Base-by-base conservation (phyloP, 192 early-diverging fungal species). In the Gaertneriomyces sp. region DNA sequence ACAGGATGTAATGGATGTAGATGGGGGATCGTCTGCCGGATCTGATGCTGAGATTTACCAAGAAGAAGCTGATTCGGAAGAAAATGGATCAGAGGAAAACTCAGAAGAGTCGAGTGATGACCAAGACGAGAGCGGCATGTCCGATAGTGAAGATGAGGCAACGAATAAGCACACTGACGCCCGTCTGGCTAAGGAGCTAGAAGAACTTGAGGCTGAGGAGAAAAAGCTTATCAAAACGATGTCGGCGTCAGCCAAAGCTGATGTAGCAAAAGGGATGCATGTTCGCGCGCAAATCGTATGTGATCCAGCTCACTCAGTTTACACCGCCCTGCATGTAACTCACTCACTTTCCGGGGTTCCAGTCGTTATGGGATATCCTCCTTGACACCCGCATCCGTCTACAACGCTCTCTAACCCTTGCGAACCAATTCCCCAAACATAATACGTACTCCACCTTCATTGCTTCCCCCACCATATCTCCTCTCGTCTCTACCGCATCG, bases 241-340 rank as follows among this genome's bases (percentile, higher is more conserved):
- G 63, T 83, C 90, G 38, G 81, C 89, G 70, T 85, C 84, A 16
- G 87, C 87, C 0, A 79, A 85, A 9, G 81, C 80, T 39, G 94
- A 96, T 67, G 78, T 92, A 17, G 92, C 92, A 72, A 97, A 97
- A 66, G 96, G 95, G 38, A 76, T 82, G n/a, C 90, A 95, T 59
- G 91, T 97, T 20, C 78, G 90, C 57, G 76, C 83, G n/a, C 96
- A 98, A 73, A 84, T 93, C 69, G 90, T 91, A 84, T 64, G 75
- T 60, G 25, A 11, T 20, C 16, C 7, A 25, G 50, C 17, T 59
- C 7, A 17, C n/a, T 51, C 49, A 6, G 3, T 4, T 17, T 64
- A 17, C 68, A 19, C n/a, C 7, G 42, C 14, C 41, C 42, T 11
- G 41, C 2, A 33, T 8, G n/a, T 58, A 16, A 16, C 5, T 33